These are phyloP conservation scores for Biscogniauxia sp. DNA, from an alignment of 2,329 filamentous ascomycete species.

Conservation along the genomic window DNA sequence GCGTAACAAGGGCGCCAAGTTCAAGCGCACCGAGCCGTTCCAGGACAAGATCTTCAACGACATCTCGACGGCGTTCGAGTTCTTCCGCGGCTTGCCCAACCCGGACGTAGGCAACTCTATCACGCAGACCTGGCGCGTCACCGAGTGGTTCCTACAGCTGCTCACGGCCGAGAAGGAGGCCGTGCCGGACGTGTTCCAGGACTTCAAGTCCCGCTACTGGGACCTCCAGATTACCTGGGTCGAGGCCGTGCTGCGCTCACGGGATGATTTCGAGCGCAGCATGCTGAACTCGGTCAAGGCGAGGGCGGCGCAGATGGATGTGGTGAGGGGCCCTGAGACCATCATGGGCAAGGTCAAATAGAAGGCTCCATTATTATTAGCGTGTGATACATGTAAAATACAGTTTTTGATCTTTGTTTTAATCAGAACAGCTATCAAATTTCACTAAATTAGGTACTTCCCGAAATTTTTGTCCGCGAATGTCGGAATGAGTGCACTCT, in stretches of 20 bases:
- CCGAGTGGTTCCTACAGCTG: constrained; percentile 77
- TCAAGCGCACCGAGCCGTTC: constrained; percentile 82
- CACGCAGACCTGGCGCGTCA: constrained; percentile 89
- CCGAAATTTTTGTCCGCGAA: too few relatives aligned
- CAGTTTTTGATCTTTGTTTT: neutral
- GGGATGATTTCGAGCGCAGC: constrained; percentile 90
- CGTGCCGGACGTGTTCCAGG: constrained; percentile 74
- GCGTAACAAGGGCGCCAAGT: constrained; percentile 86
- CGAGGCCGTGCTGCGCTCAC: constrained; percentile 78
- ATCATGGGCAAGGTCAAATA: constrained; percentile 92
- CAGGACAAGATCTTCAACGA: constrained; percentile 93
- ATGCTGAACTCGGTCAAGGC: constrained; percentile 89
- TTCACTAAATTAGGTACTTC: too few relatives aligned
- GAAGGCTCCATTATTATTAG: neutral
- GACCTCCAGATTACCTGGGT: constrained; percentile 95
- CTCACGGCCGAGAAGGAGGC: constrained; percentile 72
- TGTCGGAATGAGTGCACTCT: too few relatives aligned
- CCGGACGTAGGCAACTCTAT: constrained; percentile 69
- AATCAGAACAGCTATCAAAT: neutral
- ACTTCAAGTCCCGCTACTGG: constrained; percentile 86
- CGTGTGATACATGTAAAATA: neutral
- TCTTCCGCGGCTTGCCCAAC: constrained; percentile 73
- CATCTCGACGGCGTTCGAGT: constrained; percentile 83
- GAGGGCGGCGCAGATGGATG: constrained; percentile 79
- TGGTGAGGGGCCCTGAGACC: constrained; percentile 79